phyloP scores from a whole-genome alignment of 2,329 filamentous ascomycete species.

The Cladorrhinum sp. region DNA sequence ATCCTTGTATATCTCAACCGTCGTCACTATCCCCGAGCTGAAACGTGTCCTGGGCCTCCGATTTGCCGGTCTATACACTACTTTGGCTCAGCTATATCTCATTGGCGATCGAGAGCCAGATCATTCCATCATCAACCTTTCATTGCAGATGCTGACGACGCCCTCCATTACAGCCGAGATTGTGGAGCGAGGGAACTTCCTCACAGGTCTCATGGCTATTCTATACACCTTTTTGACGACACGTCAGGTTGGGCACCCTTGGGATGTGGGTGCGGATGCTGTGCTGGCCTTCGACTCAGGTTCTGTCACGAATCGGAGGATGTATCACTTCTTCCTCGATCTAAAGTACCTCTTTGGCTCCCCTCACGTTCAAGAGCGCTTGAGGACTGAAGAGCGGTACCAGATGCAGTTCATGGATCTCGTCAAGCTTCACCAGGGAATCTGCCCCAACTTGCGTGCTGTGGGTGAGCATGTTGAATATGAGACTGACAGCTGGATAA shows the following conservation, averaged over 20 bases:
- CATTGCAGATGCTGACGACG: conserved; percentile 92
- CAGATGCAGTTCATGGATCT: conserved; percentile 92
- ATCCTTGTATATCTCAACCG: conserved; percentile 92
- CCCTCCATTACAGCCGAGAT: conserved; percentile 96
- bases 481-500: conserved; percentile 97
- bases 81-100: conserved; percentile 87
- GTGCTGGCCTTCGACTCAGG: conserved; percentile 91
- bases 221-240: conserved; percentile 96
- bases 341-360: conserved; percentile 88
- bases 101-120: conserved; percentile 96
- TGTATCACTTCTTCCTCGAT: conserved; percentile 98
- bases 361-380: conserved; percentile 78
- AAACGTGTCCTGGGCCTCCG: conserved; percentile 88
- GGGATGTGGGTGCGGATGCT: conserved; percentile 80
- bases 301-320: conserved; percentile 87
- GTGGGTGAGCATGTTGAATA: conserved; percentile 97
- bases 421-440: conserved; percentile 93
- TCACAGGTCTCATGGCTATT: conserved; percentile 93
- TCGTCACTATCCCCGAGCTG: conserved; percentile 93
- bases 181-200: conserved; percentile 89
- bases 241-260: conserved; percentile 89
- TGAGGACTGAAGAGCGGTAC: conserved; percentile 81
- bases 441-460: conserved; percentile 89
- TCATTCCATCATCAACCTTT: conserved; percentile 97
- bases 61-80: conserved; percentile 94